phyloP scores from a whole-genome alignment of 2,329 filamentous ascomycete genomes.

The Talaromyces verruculosus region DNA sequence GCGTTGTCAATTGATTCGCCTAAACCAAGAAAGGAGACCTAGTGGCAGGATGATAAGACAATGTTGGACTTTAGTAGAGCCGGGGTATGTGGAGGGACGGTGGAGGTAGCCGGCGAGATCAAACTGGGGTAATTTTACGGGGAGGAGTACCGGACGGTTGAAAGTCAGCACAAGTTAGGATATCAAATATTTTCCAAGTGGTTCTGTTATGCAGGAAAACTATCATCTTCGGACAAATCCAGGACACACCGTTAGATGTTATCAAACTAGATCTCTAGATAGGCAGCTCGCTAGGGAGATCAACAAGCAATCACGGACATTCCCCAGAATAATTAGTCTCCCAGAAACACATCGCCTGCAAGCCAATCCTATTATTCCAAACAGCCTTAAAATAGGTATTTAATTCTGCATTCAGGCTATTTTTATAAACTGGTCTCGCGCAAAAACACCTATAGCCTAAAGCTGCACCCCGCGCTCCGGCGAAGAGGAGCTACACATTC shows the following conservation, averaged over 20 bases:
- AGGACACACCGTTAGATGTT: background rate
- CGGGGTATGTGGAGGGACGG: background rate
- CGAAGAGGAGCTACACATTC: background rate
- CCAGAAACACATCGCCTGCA: background rate
- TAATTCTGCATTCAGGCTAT: background rate
- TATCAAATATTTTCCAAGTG: background rate
- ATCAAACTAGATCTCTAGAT: background rate
- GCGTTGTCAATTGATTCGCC: background rate
- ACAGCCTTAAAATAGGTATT: background rate
- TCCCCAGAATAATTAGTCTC: background rate
- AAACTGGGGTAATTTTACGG: background rate
- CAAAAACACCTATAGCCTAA: background rate
- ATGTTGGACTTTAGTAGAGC: background rate
- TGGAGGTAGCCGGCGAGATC: background rate
- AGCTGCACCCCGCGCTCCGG: background rate
- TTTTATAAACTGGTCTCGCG: background rate
- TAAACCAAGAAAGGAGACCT: background rate
- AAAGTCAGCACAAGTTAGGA: background rate
- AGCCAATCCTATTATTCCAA: background rate
- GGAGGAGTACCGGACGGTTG: background rate
- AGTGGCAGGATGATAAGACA: background rate
- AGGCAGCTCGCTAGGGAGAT: background rate
- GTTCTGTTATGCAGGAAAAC: background rate
- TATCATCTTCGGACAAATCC: background rate
- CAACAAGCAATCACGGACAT: background rate